These are phyloP conservation scores for Histomonas meleagridis DNA, from an alignment of 208 protist genomes.

Conservation along the genomic window DNA sequence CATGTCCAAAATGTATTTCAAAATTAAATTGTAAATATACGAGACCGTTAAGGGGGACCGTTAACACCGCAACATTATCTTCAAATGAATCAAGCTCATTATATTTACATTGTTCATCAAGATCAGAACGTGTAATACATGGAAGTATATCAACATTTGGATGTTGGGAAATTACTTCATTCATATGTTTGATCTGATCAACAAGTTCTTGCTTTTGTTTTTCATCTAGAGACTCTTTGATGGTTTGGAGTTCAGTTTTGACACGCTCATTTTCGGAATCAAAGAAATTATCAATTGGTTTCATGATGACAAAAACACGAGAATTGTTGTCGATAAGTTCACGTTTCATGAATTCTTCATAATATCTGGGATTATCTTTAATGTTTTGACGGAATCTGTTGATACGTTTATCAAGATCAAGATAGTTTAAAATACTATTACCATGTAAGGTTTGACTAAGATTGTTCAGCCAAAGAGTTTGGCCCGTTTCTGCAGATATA, in stretches of 20 bases:
- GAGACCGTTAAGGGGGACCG: background rate
- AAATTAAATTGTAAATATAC: background rate
- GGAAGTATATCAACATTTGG: background rate
- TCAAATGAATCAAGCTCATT: background rate
- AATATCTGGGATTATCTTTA: background rate
- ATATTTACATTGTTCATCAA: background rate
- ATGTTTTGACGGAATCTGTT: background rate
- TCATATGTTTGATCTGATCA: background rate
- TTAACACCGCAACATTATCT: background rate
- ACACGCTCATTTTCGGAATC: background rate
- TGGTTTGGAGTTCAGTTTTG: background rate
- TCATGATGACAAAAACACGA: background rate
- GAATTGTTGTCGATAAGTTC: background rate
- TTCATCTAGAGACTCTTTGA: background rate
- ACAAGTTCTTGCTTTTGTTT: background rate
- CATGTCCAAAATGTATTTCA: background rate
- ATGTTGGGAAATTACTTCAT: background rate
- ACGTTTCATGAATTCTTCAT: background rate
- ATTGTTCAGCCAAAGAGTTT: background rate
- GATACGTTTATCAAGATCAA: background rate
- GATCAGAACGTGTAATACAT: background rate
- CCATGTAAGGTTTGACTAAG: background rate
- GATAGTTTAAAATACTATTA: no score
- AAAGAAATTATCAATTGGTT: background rate
- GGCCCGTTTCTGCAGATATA: background rate